phyloP scores from a whole-genome alignment of 2,329 filamentous ascomycete species.

The Fusarium begoniae region DNA sequence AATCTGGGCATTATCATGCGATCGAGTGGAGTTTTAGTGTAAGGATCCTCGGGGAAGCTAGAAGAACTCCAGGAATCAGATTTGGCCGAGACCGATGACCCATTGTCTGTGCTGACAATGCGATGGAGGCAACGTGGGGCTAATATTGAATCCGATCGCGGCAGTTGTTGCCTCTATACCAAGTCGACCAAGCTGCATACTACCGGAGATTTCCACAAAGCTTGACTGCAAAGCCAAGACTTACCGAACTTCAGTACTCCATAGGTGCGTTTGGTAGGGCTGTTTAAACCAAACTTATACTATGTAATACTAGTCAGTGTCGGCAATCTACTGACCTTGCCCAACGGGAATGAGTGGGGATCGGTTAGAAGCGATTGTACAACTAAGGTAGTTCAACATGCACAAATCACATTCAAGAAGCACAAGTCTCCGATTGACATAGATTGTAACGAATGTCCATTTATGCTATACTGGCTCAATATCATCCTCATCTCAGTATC shows the following conservation, averaged over 20 bases:
- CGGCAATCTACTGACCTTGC: neutral
- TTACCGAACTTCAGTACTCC: neutral
- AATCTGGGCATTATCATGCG: neutral
- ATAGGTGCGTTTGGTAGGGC: rapidly evolving
- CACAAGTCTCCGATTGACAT: rapidly evolving
- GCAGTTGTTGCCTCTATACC: neutral
- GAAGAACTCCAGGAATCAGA: conserved; percentile 2
- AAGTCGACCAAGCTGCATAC: neutral
- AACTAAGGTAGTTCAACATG: rapidly evolving
- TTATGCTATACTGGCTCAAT: neutral
- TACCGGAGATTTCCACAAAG: neutral
- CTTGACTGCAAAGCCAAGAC: neutral
- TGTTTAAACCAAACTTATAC: neutral
- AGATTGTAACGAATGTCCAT: neutral
- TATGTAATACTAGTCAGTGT: neutral
- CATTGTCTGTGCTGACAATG: neutral
- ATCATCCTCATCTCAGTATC: rapidly evolving
- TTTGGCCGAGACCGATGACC: neutral
- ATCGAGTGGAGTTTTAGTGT: neutral
- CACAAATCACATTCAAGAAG: neutral
- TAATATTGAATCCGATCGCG: neutral
- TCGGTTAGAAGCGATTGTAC: rapidly evolving
- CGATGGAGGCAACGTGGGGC: neutral
- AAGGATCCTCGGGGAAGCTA: conserved; percentile 10
- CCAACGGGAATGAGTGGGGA: rapidly evolving